Evolutionary conservation across 257 asterid genomes (phyloP).

Genomic region (Primulina huaijiensis): DNA sequence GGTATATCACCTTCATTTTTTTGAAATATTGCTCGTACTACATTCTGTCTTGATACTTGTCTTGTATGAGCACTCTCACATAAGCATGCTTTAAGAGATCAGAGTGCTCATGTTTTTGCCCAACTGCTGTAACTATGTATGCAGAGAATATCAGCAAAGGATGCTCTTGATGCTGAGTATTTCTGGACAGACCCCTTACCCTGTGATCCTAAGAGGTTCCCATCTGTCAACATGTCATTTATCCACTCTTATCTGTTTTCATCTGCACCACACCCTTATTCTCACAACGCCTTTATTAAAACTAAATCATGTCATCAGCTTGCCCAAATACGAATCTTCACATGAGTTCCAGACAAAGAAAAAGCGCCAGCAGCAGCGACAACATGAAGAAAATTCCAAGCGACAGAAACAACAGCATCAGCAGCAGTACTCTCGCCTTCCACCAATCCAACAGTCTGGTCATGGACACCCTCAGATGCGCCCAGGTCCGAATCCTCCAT

Average conservation of each 20-base stretch:
- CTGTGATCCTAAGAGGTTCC: conserved; percentile 80
- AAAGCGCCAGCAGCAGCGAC: conserved; percentile 82
- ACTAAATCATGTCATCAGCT: conserved; percentile 35
- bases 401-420: conserved; percentile 73
- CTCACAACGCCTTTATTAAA: conserved; percentile 5
- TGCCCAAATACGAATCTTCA: conserved; percentile 79
- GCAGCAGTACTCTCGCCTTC: conserved; percentile 63
- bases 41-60: conserved; percentile 4
- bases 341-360: conserved; percentile 95
- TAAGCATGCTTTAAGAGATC: conserved; percentile 1
- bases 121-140: conserved; percentile 12
- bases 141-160: conserved; percentile 86
- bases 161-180: conserved; percentile 84
- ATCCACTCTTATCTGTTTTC: neutral
- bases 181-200: conserved; percentile 91
- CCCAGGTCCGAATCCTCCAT: conserved; percentile 53
- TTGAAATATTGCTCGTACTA: neutral
- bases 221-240: neutral
- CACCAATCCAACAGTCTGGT: conserved; percentile 67
- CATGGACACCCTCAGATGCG: conserved; percentile 66
- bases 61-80: conserved; percentile 17
- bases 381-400: conserved; percentile 68
- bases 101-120: conserved; percentile 13
- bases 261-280: neutral
- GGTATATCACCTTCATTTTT: conserved; percentile 38